Base-by-base conservation (phyloP, 345 rosid genomes). In the Acer saccharum region DNA sequence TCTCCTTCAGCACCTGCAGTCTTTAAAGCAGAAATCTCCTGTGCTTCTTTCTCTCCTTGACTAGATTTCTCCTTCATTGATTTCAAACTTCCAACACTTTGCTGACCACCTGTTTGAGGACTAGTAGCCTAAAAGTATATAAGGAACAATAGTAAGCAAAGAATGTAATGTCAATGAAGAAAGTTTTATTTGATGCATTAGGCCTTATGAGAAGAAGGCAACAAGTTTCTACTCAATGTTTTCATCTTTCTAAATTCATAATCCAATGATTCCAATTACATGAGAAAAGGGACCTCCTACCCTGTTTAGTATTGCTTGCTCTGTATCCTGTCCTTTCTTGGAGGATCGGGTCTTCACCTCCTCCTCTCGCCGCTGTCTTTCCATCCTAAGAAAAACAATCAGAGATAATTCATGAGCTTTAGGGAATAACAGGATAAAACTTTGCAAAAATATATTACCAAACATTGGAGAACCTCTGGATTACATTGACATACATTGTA, bases 361-460 rank as follows among this genome's bases (percentile, higher is more conserved):
- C 35, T 95, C 99, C 83, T 95, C 98, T 16, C 98, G 95, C 14
- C 99, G 93, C 73, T 95, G 98, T 84, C 98, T 92, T 69, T 95
- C 99, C 99, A 95, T 91, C 83, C 99, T 95, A 81, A 81, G 60
- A 27, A 55, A 78, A 7, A 74, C 60, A 25, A 52, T 44, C 0
- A 54, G 39, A 50, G 8, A 52, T 35, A 25, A 46, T 43, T 55
- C 3, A 16, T 23, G 39, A 4, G 14, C 18, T 72, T 55, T 41
- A 62, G 69, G 0, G 4, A 63, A 41, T n/a, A 58, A 9, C 21
- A 2, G 44, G 50, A 48, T 29, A 48, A 57, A 60, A 41, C 13
- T 18, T 43, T 10, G 32, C 35, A 10, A 20, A 39, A 17, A 60
- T 16, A 18, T 54, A 54, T 54, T 54, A 3, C 3, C 43, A 44